Conservation (phyloP, 352 stramenopile species). For the Pythium oligandrum region DNA sequence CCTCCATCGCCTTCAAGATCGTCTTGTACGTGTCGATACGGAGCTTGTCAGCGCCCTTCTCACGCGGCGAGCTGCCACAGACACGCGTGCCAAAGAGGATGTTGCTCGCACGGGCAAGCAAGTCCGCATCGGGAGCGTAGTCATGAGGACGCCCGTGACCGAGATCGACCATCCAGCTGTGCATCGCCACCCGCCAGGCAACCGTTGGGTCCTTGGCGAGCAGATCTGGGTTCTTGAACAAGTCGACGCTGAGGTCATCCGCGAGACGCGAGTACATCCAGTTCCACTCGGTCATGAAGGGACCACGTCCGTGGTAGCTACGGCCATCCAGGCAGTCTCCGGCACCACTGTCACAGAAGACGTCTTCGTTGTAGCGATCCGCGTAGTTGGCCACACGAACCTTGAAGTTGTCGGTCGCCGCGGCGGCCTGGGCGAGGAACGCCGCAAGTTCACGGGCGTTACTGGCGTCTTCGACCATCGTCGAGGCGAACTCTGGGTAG, state of each 20-base stretch:
- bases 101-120: constrained; percentile 1
- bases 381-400: constrained; percentile 1
- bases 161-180: constrained; percentile 8
- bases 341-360: constrained; percentile 10
- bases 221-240: constrained; percentile 8
- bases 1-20: constrained; percentile 1
- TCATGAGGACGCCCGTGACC: constrained; percentile 3
- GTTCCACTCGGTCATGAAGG: constrained; percentile 14
- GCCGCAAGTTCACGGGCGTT: constrained; percentile 11
- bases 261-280: constrained; percentile 10
- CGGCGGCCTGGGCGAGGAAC: constrained; percentile 10
- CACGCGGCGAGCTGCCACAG: constrained; percentile 2
- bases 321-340: constrained; percentile 3
- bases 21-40: constrained; percentile 1
- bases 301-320: constrained; percentile 11
- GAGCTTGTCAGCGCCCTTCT: background rate
- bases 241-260: constrained; percentile 2
- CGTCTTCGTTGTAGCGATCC: constrained; percentile 2
- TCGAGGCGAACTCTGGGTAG: constrained; percentile 12
- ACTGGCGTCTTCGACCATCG: constrained; percentile 1
- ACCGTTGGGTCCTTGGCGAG: constrained; percentile 3
- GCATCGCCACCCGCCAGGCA: constrained; percentile 9
- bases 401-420: constrained; percentile 7
- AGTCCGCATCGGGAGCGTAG: background rate
- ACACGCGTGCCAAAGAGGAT: constrained; percentile 3